phyloP scores from a whole-genome alignment of 352 stramenopile species.

The Aphanomyces astaci region DNA sequence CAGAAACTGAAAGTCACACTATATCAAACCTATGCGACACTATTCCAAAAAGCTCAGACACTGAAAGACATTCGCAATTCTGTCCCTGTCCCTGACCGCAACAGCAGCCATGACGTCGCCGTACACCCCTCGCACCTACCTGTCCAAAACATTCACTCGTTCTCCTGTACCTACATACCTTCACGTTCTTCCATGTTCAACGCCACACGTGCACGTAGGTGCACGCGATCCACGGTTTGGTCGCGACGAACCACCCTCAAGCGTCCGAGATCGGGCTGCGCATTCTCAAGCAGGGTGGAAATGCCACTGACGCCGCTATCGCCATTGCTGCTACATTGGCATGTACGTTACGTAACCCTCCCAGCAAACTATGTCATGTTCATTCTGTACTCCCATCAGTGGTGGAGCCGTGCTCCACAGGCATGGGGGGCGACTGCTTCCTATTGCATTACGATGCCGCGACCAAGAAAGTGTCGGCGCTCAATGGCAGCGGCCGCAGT shows the following conservation, averaged over 20 bases:
- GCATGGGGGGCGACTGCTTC: slow-evolving; percentile 92
- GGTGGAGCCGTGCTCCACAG: slow-evolving; percentile 69
- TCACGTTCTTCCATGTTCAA: background rate
- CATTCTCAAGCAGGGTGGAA: slow-evolving; percentile 85
- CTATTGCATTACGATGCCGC: slow-evolving; percentile 90
- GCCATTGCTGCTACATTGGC: slow-evolving; percentile 61
- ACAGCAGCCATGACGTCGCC: background rate
- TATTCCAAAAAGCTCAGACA: too few relatives aligned
- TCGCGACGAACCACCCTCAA: slow-evolving; percentile 90
- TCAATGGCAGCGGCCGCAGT: slow-evolving; percentile 91
- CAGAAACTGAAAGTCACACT: too few relatives aligned
- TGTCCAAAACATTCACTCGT: slow-evolving; percentile 3
- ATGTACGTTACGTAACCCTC: too few relatives aligned
- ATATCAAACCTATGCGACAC: too few relatives aligned
- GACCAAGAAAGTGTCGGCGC: slow-evolving; percentile 67
- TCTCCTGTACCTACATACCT: background rate
- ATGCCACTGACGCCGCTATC: slow-evolving; percentile 90
- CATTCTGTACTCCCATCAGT: too few relatives aligned
- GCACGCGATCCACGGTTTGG: slow-evolving; percentile 84
- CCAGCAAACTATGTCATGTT: too few relatives aligned
- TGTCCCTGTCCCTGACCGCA: background rate
- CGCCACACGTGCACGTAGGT: slow-evolving; percentile 33
- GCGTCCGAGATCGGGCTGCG: slow-evolving; percentile 89
- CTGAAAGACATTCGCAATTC: background rate
- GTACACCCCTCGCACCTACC: background rate